Percentiles rank a stretch among this genome's conserved stretches.
phyloP scores from a whole-genome alignment of 805 yeast genomes.

The Lachancea mirantina region DNA sequence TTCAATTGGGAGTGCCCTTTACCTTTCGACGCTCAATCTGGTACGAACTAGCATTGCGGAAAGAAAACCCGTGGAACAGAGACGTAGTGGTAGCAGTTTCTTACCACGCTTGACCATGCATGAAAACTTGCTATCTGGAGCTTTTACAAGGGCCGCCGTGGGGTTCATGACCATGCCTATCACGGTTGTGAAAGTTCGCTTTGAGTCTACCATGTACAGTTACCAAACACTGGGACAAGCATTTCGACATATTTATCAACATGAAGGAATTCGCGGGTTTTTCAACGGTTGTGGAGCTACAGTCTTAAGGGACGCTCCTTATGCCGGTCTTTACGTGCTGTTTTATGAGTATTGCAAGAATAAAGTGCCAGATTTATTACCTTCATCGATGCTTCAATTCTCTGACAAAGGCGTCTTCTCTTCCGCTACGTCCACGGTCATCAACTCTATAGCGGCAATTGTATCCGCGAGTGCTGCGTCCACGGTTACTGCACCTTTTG shows the following conservation, averaged over 20 bases:
- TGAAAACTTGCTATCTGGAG: conserved; percentile 73
- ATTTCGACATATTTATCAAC: conserved; percentile 42
- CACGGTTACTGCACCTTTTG: conserved; percentile 87
- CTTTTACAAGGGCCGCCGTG: conserved; percentile 67
- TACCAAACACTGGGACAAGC: conserved; percentile 64
- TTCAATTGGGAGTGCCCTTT: conserved; percentile 83
- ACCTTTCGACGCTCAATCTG: conserved; percentile 63
- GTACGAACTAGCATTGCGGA: conserved; percentile 47
- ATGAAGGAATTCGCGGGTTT: conserved; percentile 59
- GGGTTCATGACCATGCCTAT: conserved; percentile 93
- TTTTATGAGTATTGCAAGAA: conserved; percentile 73
- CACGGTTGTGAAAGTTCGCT: conserved; percentile 82
- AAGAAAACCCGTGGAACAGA: conserved; percentile 9
- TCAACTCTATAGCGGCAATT: conserved; percentile 73
- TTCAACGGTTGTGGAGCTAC: conserved; percentile 88
- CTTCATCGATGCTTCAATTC: conserved; percentile 13
- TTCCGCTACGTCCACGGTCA: conserved; percentile 41
- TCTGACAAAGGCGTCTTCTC: conserved; percentile 23
- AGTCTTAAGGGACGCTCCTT: conserved; percentile 85
- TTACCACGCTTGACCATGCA: conserved; percentile 66
- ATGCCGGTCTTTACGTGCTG: conserved; percentile 87
- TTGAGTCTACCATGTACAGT: conserved; percentile 70
- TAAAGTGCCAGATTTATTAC: conserved; percentile 39
- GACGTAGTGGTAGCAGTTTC: conserved; percentile 27
- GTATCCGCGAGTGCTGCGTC: conserved; percentile 76